Evolutionary conservation across 23 red algal genomes (phyloP).

Genomic region (Chondrus crispus): DNA sequence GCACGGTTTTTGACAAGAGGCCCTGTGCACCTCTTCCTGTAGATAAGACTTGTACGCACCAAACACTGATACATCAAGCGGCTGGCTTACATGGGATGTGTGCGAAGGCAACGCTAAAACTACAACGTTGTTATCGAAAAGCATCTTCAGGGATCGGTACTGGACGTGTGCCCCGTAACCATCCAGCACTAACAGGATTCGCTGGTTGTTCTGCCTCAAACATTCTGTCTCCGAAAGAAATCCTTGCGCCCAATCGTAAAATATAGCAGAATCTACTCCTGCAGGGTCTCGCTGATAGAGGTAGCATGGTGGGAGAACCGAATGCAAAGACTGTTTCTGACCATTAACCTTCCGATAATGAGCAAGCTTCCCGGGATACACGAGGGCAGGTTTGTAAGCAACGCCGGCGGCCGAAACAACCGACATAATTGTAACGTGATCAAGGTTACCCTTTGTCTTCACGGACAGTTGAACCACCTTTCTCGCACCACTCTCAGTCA

Average conservation of each 20-base stretch:
- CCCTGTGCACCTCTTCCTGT: too few species aligned
- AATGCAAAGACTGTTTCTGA: not conserved
- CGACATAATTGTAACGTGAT: not conserved
- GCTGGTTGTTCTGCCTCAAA: not conserved
- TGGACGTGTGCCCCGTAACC: not conserved
- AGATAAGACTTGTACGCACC: too few species aligned
- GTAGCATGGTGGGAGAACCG: not conserved
- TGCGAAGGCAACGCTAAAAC: not conserved
- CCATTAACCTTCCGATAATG: not conserved
- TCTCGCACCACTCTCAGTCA: too few species aligned
- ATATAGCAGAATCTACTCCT: not conserved
- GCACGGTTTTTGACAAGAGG: too few species aligned
- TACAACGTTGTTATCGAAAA: too few species aligned
- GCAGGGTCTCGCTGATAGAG: slow-evolving; percentile 5
- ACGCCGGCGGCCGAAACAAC: not conserved
- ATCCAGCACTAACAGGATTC: not conserved
- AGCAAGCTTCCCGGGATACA: not conserved
- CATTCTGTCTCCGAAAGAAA: not conserved
- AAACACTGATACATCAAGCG: too few species aligned
- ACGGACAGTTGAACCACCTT: not conserved
- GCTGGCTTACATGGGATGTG: not conserved
- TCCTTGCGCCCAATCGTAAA: not conserved
- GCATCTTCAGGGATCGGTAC: not conserved
- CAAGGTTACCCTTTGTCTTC: not conserved
- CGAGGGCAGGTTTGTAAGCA: not conserved